Evolutionary conservation across 2,329 filamentous ascomycete species (phyloP), one percentile per base, ranked within the genome.

Genomic region (Scolecobasidium constrictum): DNA sequence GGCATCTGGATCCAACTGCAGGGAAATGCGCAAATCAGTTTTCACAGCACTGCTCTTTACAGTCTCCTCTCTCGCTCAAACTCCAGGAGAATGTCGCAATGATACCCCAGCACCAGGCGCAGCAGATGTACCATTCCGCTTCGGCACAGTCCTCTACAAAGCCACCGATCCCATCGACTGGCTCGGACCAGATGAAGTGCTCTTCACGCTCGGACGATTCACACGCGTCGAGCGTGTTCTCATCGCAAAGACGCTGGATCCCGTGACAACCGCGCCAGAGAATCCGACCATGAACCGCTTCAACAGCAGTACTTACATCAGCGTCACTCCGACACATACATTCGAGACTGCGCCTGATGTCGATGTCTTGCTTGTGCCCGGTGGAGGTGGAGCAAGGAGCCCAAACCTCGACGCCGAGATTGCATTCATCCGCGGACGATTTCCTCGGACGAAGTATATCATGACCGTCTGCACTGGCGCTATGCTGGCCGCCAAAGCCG

Each of bases 401-500:
- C 53, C 57, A 17, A 51, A 52, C 7, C 51, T 57, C 1, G 48
- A 53, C 9, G 56, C 62, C 1, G 58, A 68, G 1, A 56, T 72
- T 2, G 58, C 66, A 2, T 78, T 68, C 47, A 55, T 77, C 34
- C 51, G 54, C 20, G 55, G 56, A 1, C 53, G 56, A n/a, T 73
- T 66, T 50, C 67, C 71, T 0, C 57, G 56, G 3, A 53, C 81
- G 18, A 60, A 70, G 48, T 73, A 74, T 48, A 52, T 81, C 11
- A 63, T 85, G 35, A 81, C 78, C 0, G 68, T 85, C 2, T 85
- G 81, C 56, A 85, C 78, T 2, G 81, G 81, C 0, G 66, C 74
- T 4, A 70, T 70, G 3, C 57, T 82, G 4, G 66, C 74, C 0
- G 79, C 79, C 0, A 60, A 64, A 35, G 64, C 77, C 0, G 79